phyloP scores from a whole-genome alignment of 257 asterid species.

The Solanum dulcamara region DNA sequence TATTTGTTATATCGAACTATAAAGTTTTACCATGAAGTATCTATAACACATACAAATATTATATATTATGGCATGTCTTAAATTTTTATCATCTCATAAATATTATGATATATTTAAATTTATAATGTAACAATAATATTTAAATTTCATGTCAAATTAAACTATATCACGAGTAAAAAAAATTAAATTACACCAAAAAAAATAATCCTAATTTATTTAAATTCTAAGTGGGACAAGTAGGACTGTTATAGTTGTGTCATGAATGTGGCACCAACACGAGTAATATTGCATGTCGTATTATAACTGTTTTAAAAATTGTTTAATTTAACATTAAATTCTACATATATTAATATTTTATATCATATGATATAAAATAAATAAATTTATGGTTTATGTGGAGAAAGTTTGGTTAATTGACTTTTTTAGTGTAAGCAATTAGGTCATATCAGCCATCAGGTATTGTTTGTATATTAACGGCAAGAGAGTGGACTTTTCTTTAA shows the following conservation, averaged over 20 bases:
- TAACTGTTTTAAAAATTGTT: neutral
- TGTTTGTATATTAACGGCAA: neutral
- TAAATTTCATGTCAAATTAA: neutral
- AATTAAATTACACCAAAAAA: no score
- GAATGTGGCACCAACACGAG: neutral
- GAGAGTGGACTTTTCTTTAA: neutral
- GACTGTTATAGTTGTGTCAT: neutral
- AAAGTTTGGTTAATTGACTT: neutral
- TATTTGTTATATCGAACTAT: no score
- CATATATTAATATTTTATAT: neutral
- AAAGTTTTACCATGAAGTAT: no score
- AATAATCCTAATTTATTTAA: neutral
- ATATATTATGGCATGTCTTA: no score
- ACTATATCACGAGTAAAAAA: neutral
- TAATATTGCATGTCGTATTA: neutral
- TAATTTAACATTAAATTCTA: neutral
- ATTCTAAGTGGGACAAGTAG: neutral
- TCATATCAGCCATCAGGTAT: neutral
- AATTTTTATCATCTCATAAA: no score
- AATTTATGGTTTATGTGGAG: neutral
- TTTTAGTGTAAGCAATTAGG: neutral
- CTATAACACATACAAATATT: no score
- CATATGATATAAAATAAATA: neutral
- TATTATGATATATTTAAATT: no score
- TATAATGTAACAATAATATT: no score